These are phyloP conservation scores for Radiomyces spectabilis DNA, from an alignment of 192 early-diverging fungal genomes.

Conservation along the genomic window DNA sequence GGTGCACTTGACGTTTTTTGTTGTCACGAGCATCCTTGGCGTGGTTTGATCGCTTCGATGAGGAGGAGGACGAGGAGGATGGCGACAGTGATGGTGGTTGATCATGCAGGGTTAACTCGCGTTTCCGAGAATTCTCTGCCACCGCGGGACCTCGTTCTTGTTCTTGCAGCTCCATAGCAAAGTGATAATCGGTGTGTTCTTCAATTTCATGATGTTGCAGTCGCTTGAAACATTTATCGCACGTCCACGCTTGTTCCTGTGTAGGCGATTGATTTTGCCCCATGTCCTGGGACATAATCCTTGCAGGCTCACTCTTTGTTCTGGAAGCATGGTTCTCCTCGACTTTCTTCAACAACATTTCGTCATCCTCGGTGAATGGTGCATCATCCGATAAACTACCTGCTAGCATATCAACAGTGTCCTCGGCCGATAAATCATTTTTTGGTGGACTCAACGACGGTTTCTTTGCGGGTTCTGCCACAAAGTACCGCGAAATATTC, in stretches of 20 bases:
- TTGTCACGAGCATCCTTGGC: no score
- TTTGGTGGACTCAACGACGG: background rate
- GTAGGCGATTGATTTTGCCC: background rate
- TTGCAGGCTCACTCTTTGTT: background rate
- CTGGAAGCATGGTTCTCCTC: background rate
- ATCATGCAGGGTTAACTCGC: no score
- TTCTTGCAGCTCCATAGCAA: constrained; percentile 37
- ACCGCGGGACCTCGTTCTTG: background rate
- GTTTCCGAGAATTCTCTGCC: background rate
- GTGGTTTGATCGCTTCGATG: no score
- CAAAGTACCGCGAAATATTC: constrained; percentile 19
- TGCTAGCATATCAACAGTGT: no score
- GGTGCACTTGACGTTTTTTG: no score
- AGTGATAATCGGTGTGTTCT: constrained; percentile 52
- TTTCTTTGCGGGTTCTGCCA: background rate
- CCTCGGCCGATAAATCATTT: background rate
- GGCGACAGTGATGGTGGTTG: no score
- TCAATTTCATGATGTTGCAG: constrained; percentile 10
- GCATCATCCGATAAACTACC: no score
- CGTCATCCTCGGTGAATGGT: no score
- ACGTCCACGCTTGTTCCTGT: constrained; percentile 3
- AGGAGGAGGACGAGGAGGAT: no score
- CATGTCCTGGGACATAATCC: constrained; percentile 6
- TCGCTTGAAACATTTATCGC: constrained; percentile 20
- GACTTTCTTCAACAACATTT: no score